Conservation (phyloP, 768 basidiomycete genomes). For the Trametopsis cervina region DNA sequence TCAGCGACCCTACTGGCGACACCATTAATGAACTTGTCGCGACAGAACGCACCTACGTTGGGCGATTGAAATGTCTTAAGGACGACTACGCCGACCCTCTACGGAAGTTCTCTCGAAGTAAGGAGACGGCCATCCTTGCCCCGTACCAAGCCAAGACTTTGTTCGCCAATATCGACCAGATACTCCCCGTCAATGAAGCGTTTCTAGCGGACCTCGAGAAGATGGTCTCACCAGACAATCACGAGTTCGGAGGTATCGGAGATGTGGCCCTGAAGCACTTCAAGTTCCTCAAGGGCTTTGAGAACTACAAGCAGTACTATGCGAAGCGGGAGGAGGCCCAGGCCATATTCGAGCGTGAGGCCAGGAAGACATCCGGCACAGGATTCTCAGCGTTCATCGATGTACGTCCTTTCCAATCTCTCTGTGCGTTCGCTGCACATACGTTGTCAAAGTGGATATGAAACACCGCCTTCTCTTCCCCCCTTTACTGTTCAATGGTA, state of each 20-base stretch:
- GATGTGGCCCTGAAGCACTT: slow-evolving; percentile 86
- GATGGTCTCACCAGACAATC: slow-evolving; percentile 60
- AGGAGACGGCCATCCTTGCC: slow-evolving; percentile 82
- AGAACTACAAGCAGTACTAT: slow-evolving; percentile 88
- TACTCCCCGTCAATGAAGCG: slow-evolving; percentile 83
- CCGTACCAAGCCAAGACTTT: slow-evolving; percentile 88
- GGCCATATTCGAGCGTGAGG: slow-evolving; percentile 76
- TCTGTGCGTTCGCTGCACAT: background rate
- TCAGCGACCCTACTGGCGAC: slow-evolving; percentile 59
- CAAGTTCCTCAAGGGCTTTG: slow-evolving; percentile 76
- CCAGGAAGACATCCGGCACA: slow-evolving; percentile 53
- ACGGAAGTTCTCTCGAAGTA: slow-evolving; percentile 74
- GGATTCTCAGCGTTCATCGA: slow-evolving; percentile 85
- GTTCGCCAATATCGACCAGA: slow-evolving; percentile 89
- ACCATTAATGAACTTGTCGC: slow-evolving; percentile 81
- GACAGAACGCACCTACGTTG: slow-evolving; percentile 87
- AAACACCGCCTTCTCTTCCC: background rate
- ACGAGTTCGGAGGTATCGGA: slow-evolving; percentile 57
- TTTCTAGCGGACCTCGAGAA: slow-evolving; percentile 80
- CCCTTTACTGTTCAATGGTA: background rate
- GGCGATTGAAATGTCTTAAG: slow-evolving; percentile 76
- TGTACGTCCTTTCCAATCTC: slow-evolving; percentile 37
- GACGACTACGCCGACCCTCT: slow-evolving; percentile 88
- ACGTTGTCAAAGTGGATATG: background rate
- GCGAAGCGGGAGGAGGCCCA: slow-evolving; percentile 92